Evolutionary conservation across 768 basidiomycete genomes (phyloP).

Genomic region (Krasilnikovozyma curviuscula): DNA sequence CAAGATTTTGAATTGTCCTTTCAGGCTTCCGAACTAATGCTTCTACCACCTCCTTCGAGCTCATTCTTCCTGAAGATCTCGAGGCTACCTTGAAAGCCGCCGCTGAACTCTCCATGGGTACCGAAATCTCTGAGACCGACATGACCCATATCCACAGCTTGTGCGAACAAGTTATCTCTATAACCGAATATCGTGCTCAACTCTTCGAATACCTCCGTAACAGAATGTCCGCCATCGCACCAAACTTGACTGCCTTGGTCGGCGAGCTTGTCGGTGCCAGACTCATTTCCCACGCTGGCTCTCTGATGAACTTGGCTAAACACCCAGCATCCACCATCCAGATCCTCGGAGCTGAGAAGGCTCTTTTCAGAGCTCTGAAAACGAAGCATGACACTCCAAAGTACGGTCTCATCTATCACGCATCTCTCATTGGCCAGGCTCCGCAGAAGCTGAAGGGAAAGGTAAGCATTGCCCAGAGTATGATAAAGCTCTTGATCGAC

Average conservation of each 20-base stretch:
- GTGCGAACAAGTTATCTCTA: slow-evolving; percentile 95
- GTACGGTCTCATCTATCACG: slow-evolving; percentile 98
- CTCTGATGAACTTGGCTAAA: slow-evolving; percentile 31
- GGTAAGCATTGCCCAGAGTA: too few species aligned
- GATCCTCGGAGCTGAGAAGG: slow-evolving; percentile 34
- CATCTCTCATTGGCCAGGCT: slow-evolving; percentile 88
- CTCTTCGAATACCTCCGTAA: slow-evolving; percentile 91
- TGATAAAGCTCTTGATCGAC: too few species aligned
- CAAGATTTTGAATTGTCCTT: background rate
- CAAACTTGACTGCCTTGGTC: slow-evolving; percentile 74
- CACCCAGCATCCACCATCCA: slow-evolving; percentile 34
- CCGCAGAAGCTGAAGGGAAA: slow-evolving; percentile 73
- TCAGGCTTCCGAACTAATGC: slow-evolving; percentile 90
- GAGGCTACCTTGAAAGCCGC: slow-evolving; percentile 87
- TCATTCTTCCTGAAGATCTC: slow-evolving; percentile 89
- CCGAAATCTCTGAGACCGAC: slow-evolving; percentile 92
- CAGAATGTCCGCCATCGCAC: slow-evolving; percentile 95
- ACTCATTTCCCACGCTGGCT: slow-evolving; percentile 40
- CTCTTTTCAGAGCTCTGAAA: slow-evolving; percentile 33
- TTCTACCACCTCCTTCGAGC: slow-evolving; percentile 59
- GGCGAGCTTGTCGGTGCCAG: slow-evolving; percentile 60
- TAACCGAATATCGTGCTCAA: slow-evolving; percentile 82
- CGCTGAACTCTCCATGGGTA: slow-evolving; percentile 97
- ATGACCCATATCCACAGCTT: slow-evolving; percentile 91
- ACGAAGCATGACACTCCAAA: slow-evolving; percentile 43